Evolutionary conservation across 1,284 basidiomycete genomes (phyloP).

Genomic region (Sporisorium scitamineum): DNA sequence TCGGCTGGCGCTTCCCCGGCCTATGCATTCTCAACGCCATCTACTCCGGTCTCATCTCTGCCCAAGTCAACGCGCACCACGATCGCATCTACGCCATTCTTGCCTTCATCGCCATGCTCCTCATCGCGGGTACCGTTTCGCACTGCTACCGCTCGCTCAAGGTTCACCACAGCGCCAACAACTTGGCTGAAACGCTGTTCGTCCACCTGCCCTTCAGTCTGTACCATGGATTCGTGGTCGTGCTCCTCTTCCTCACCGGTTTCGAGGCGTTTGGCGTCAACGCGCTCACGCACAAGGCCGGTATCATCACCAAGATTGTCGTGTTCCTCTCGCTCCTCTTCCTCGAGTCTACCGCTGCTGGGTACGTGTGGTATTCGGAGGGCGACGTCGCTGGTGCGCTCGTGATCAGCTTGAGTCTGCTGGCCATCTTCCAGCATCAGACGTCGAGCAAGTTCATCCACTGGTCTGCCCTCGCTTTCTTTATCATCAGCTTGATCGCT

Average conservation of each 20-base stretch:
- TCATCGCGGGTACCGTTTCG: slow-evolving; percentile 84
- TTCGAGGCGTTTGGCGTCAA: slow-evolving; percentile 92
- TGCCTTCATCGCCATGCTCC: slow-evolving; percentile 85
- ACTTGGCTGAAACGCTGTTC: slow-evolving; percentile 72
- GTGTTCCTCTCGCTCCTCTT: slow-evolving; percentile 93
- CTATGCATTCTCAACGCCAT: slow-evolving; percentile 84
- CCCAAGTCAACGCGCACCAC: slow-evolving; percentile 43
- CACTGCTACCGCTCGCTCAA: slow-evolving; percentile 94
- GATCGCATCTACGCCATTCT: slow-evolving; percentile 79
- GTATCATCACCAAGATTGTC: slow-evolving; percentile 90
- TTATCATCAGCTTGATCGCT: slow-evolving; percentile 85
- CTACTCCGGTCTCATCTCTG: slow-evolving; percentile 78
- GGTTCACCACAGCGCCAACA: slow-evolving; percentile 80
- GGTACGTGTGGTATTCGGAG: slow-evolving; percentile 84
- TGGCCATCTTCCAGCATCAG: slow-evolving; percentile 71
- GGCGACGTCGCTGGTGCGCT: slow-evolving; percentile 90
- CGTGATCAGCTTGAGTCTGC: slow-evolving; percentile 84
- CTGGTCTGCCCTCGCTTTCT: slow-evolving; percentile 87
- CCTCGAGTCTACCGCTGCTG: slow-evolving; percentile 89
- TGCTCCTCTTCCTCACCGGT: slow-evolving; percentile 85
- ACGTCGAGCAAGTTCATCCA: slow-evolving; percentile 78
- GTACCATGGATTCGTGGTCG: slow-evolving; percentile 94
- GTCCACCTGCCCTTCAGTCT: slow-evolving; percentile 71
- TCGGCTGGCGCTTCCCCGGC: slow-evolving; percentile 88
- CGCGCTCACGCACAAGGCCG: slow-evolving; percentile 76